Evolutionary conservation across 306 rosid species (phyloP), one percentile per base, ranked within the genome.

Genomic region (Abrus precatorius): DNA sequence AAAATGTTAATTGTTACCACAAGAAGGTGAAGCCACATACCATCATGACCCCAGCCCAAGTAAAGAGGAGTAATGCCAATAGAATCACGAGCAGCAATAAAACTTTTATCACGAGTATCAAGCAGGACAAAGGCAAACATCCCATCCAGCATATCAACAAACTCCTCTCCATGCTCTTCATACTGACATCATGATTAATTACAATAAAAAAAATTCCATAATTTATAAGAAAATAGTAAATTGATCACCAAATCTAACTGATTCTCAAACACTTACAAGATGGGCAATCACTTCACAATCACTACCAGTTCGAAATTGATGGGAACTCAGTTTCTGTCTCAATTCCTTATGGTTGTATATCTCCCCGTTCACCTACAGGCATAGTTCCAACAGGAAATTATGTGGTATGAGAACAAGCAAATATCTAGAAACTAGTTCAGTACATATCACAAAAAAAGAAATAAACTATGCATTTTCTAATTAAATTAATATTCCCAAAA

Each of bases 21-120:
- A 33, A 61, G 44, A 75, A 69, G 53, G 67, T 54, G 29, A 80
- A 73, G 56, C 52, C 79, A 72, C 92, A 79, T 90, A 95, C 98
- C 99, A 86, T 96, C 99, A 84, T 84, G 96, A 81, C 99, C 99
- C 98, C 97, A 96, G 54, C 98, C 99, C 87, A 96, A 79, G 87
- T 93, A 96, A 78, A 93, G 94, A 66, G 99, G 91, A 75, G 94
- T 88, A 82, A 93, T 88, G 43, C 98, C 99, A 84, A 96, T 90
- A 79, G 94, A 94, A 79, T 96, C 98, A 66, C 97, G 92, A 79
- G 99, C 99, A 20, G 98, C 99, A 33, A 92, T 93, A 72, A 86
- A 92, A 74, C 91, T 92, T 27, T 91, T 92, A 84, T 87, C 93
- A 53, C 86, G 86, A 14, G 97, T 96, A 87, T 96, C 97, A 64